Percentiles rank a stretch among this genome's conserved stretches.
phyloP scores from a whole-genome alignment of 352 stramenopile species.

The Globisporangium acanthophoron region DNA sequence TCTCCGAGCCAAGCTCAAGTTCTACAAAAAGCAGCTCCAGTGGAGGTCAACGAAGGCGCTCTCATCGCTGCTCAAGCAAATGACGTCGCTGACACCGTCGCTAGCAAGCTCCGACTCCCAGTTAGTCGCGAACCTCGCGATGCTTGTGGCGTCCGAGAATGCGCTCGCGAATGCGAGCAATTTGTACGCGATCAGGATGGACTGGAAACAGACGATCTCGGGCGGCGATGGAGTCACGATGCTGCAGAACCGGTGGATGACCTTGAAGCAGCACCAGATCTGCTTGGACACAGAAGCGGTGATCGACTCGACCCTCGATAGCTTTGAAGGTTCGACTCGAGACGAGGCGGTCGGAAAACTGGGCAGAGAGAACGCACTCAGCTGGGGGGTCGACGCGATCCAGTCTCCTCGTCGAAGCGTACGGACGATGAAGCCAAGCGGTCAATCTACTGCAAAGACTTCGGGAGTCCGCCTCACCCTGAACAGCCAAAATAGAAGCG shows the following conservation, averaged over 20 bases:
- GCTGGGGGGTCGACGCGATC: slow-evolving; percentile 77
- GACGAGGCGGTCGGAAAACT: slow-evolving; percentile 69
- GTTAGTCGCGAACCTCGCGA: slow-evolving; percentile 53
- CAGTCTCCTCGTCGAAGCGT: slow-evolving; percentile 59
- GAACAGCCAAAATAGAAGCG: neutral
- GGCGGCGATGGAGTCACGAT: slow-evolving; percentile 15
- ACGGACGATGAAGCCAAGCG: slow-evolving; percentile 2
- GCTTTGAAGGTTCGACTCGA: slow-evolving; percentile 45
- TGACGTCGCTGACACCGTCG: slow-evolving; percentile 30
- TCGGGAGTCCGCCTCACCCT: neutral
- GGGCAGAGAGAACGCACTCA: slow-evolving; percentile 70
- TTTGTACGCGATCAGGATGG: slow-evolving; percentile 13
- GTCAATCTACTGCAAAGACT: neutral
- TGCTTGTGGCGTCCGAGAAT: slow-evolving; percentile 54
- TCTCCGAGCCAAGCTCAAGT: slow-evolving; percentile 45
- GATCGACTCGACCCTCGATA: slow-evolving; percentile 65
- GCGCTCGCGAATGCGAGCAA: slow-evolving; percentile 18
- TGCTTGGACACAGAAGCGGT: slow-evolving; percentile 66
- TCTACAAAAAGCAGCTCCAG: slow-evolving; percentile 76
- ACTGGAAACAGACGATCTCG: slow-evolving; percentile 16
- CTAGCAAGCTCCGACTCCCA: slow-evolving; percentile 54
- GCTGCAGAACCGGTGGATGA: slow-evolving; percentile 65
- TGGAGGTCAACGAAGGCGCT: slow-evolving; percentile 78
- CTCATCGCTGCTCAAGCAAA: slow-evolving; percentile 62
- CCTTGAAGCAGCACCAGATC: slow-evolving; percentile 66